phyloP scores from a whole-genome alignment of 129 eudicot genomes.

The Cynara cardunculus region DNA sequence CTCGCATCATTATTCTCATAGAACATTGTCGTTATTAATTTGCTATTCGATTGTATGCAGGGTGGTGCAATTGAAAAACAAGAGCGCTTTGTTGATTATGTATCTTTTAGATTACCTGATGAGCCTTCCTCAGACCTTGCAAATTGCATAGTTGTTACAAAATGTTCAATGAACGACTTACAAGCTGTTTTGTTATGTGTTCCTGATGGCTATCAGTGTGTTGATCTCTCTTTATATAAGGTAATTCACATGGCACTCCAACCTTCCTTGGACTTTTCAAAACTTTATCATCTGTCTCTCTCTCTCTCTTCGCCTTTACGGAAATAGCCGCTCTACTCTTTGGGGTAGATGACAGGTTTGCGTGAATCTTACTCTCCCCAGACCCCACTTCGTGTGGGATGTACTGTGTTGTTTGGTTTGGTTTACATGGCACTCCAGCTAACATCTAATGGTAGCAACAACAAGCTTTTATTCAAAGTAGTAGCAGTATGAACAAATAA shows the following conservation, averaged over 20 bases:
- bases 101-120: constrained; percentile 67
- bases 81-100: constrained; percentile 45
- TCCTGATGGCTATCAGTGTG: constrained; percentile 74
- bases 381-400: background rate
- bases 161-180: constrained; percentile 48
- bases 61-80: constrained; percentile 39
- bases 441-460: background rate
- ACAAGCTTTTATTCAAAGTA: too few relatives aligned
- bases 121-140: constrained; percentile 53
- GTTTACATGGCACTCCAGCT: background rate
- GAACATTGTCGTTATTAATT: background rate
- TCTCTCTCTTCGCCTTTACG: background rate
- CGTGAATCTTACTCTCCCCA: too few relatives aligned
- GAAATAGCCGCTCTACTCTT: background rate
- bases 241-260: constrained; percentile 27
- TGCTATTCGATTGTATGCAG: constrained; percentile 33
- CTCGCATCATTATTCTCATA: background rate
- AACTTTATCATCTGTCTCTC: background rate
- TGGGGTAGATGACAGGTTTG: background rate
- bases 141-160: constrained; percentile 67
- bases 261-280: background rate
- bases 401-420: too few relatives aligned
- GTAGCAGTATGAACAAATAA: too few relatives aligned
- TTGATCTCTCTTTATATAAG: constrained; percentile 82
- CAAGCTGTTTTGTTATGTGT: constrained; percentile 62